Evolutionary conservation across 1,284 basidiomycete genomes (phyloP), one percentile per base, ranked within the genome.

Genomic region (Apiotrichum veenhuisii): DNA sequence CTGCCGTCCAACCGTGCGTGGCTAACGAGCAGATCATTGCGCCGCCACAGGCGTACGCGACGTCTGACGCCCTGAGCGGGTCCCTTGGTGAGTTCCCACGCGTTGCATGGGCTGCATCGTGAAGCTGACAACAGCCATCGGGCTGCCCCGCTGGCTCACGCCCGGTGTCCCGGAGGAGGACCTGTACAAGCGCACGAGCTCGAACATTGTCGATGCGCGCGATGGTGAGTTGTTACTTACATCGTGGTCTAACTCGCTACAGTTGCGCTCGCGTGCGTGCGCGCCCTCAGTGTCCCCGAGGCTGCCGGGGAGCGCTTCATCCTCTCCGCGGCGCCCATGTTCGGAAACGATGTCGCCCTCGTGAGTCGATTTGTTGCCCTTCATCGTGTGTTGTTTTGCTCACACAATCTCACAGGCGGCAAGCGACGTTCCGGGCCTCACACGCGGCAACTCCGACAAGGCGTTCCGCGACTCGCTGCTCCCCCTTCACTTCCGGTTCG

Each of bases 301-400:
- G 86, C 86, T 0, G 81, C 80, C 4, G 84, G 82, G 0, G 75
- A 88, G 58, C 78, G 87, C 0, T 82, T 85, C 65, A 80, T 85
- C 62, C 61, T 81, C 48, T 72, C 69, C 26, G 72, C 66, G 5
- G 82, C 77, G 40, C 58, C 70, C 3, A 64, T 69, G 51, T 57
- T 55, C 37, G 69, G 66, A 10, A 68, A 75, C 47, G 71, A 70
- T 40, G 55, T 54, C 43, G 57, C 55, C 36, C 62, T 66, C 41
- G 64, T 47, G 12, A 27, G 30, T 43, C 2, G 4, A 5, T 5
- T 38, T 17, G 42, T 23, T 14, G 40, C 33, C 14, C 23, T 18
- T 12, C 23, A 22, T 34, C 25, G 37, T 22, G 9, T 22, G 12
- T 10, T 14, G 8, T 5, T 10, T 43, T 3, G 17, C 42, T 43